These are phyloP conservation scores for Garcia nutans DNA, from an alignment of 345 rosid genomes.

Conservation along the genomic window DNA sequence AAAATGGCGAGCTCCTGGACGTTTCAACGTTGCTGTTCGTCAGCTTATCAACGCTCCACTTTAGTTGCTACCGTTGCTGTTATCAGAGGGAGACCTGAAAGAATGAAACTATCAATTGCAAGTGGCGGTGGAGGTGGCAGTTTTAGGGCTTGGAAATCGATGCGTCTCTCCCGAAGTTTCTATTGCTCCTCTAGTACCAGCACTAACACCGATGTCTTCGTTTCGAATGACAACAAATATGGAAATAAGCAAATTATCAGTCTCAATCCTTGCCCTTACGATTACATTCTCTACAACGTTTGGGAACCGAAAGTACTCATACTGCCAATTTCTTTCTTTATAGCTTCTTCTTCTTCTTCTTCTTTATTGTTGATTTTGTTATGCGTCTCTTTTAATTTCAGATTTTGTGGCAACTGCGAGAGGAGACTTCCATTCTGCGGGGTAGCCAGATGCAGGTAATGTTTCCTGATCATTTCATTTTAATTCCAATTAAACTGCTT, in stretches of 20 bases:
- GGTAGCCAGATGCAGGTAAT: conserved; percentile 98
- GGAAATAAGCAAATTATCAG: conserved; percentile 74
- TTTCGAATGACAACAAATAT: conserved; percentile 64
- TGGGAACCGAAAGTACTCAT: conserved; percentile 67
- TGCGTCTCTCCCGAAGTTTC: neutral
- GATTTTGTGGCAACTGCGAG: conserved; percentile 76
- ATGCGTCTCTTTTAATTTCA: conserved; percentile 22
- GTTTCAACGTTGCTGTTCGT: conserved; percentile 5
- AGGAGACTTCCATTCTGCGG: conserved; percentile 74
- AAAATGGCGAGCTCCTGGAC: conserved; percentile 20
- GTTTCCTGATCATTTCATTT: no score
- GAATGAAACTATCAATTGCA: neutral
- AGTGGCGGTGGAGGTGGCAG: neutral
- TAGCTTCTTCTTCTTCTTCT: neutral
- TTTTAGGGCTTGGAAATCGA: neutral
- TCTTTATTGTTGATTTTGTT: neutral
- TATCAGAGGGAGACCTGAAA: neutral
- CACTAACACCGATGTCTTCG: conserved; percentile 34
- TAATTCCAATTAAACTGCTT: neutral
- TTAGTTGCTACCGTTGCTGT: neutral
- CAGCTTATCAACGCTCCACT: neutral
- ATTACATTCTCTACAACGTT: conserved; percentile 76
- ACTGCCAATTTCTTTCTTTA: neutral
- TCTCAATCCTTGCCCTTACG: conserved; percentile 73
- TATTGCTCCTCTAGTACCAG: conserved; percentile 19